Base-by-base conservation (phyloP, 2,329 filamentous ascomycete species). In the Fusarium oligoseptatum region DNA sequence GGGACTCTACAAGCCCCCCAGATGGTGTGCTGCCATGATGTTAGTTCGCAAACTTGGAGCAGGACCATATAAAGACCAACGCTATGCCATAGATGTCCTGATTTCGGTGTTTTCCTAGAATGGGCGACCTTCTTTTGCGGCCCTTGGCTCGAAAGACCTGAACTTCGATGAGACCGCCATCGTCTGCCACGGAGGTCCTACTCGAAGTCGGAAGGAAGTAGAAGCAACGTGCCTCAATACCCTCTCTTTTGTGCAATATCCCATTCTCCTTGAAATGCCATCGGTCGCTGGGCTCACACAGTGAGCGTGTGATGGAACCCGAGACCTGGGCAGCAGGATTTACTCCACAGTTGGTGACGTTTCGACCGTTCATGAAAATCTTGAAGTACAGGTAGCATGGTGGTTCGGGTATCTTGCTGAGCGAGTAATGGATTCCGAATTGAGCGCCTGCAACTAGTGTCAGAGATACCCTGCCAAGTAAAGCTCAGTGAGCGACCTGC, bases 81-180 rank as follows among this genome's bases (percentile, higher is more conserved):
- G 82, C 81, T 71, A 91, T 87, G 10, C 89, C 88, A 74, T 88
- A 90, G 10, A 81, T 80, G 20, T 87, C 84, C 68, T 88, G 87
- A 43, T 81, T 80, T 52, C 85, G 85, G 70, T 87, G 88, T n/a
- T 81, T 78, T 12, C 82, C 78, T 27, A 88, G 77, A 17, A 81
- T 81, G 12, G 85, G 84, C 6, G 85, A 82, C 55, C 83, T 83
- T 69, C 85, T 81, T 65, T 80, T 84, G 45, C 88, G 84, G 7
- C 84, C 85, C 64, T 81, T 85, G n/a, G 88, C 87, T 27, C 89
- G 85, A 74, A 89, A 90, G 11, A 86, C 85, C 39, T 84, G 84
- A 4, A 91, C 79, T 71, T 90, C 87, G 57, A 91, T 88, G 3
- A 89, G 76, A 2, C 89, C 89, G 12, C 89, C 89, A 74, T 91